A percentile compares a stretch with the other conserved stretches of the same genome.
Evolutionary conservation across 352 stramenopile genomes (phyloP).

Genomic region (Phytopythium chamaehyphon): DNA sequence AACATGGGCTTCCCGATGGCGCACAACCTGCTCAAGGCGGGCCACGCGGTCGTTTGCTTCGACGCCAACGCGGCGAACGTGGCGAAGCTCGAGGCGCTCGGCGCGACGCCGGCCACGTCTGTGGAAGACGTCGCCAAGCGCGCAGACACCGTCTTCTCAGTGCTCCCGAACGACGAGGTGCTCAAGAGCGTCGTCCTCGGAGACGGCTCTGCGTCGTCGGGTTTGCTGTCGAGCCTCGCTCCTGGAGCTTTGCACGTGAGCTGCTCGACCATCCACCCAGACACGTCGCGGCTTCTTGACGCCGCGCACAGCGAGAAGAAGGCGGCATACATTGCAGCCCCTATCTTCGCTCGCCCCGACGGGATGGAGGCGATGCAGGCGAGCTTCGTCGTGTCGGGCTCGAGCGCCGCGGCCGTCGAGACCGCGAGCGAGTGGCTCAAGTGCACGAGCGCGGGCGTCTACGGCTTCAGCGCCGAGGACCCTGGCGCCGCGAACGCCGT

Average conservation of each 20-base stretch:
- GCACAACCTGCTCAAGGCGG: constrained; percentile 79
- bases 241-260: constrained; percentile 46
- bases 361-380: constrained; percentile 65
- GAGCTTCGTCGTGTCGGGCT: constrained; percentile 54
- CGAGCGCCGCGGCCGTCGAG: constrained; percentile 27
- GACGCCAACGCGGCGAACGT: constrained; percentile 38
- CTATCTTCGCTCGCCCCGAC: constrained; percentile 72
- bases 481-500: constrained; percentile 66
- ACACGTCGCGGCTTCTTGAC: constrained; percentile 44
- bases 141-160: constrained; percentile 46
- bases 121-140: constrained; percentile 36
- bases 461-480: constrained; percentile 47
- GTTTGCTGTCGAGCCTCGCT: constrained; percentile 33
- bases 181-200: constrained; percentile 37
- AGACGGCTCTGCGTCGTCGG: constrained; percentile 14
- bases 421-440: constrained; percentile 33
- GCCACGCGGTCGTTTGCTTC: constrained; percentile 55
- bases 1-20: constrained; percentile 93
- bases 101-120: constrained; percentile 27
- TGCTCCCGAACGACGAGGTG: constrained; percentile 67
- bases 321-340: constrained; percentile 44
- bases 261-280: constrained; percentile 69
- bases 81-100: constrained; percentile 19
- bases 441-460: constrained; percentile 37
- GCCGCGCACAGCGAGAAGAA: constrained; percentile 23